These are phyloP conservation scores for Corrigiola litoralis DNA, from an alignment of 179 eudicot species.

Conservation along the genomic window DNA sequence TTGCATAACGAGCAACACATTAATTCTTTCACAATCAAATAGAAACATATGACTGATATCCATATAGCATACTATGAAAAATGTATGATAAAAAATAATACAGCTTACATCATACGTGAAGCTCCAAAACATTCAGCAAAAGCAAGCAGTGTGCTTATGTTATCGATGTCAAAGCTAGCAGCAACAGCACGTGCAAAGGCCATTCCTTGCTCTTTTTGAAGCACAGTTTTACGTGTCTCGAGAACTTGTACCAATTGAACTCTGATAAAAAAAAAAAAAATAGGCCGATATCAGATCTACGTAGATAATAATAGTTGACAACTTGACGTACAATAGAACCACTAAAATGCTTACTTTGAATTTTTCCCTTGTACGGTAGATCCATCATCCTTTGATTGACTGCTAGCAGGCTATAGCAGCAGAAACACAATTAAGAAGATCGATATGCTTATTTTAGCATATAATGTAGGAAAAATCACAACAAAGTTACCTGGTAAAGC, in stretches of 20 bases:
- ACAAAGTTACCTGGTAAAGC: constrained; percentile 65
- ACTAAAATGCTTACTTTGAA: constrained; percentile 57
- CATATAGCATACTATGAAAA: neutral
- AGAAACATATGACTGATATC: too few relatives aligned
- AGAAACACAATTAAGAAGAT: constrained; percentile 5
- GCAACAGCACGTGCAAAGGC: constrained; percentile 98
- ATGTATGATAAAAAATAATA: neutral
- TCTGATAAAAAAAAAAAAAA: constrained; percentile 49
- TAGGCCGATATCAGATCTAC: constrained; percentile 20
- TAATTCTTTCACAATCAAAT: too few relatives aligned
- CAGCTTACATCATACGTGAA: constrained; percentile 76
- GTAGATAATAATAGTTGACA: neutral
- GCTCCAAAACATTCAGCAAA: constrained; percentile 96
- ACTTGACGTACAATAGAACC: neutral
- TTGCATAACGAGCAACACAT: neutral
- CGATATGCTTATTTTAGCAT: neutral
- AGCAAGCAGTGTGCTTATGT: constrained; percentile 49
- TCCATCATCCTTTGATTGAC: constrained; percentile 47
- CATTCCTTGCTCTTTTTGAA: constrained; percentile 97
- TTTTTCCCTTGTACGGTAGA: constrained; percentile 47
- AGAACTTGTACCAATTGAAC: constrained; percentile 80
- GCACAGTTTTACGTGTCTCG: constrained; percentile 76
- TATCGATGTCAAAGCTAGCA: constrained; percentile 84
- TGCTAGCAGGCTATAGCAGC: constrained; percentile 49
- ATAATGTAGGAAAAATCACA: neutral